Evolutionary conservation across 23 red algal genomes (phyloP).

Genomic region (Gracilariopsis chorda): DNA sequence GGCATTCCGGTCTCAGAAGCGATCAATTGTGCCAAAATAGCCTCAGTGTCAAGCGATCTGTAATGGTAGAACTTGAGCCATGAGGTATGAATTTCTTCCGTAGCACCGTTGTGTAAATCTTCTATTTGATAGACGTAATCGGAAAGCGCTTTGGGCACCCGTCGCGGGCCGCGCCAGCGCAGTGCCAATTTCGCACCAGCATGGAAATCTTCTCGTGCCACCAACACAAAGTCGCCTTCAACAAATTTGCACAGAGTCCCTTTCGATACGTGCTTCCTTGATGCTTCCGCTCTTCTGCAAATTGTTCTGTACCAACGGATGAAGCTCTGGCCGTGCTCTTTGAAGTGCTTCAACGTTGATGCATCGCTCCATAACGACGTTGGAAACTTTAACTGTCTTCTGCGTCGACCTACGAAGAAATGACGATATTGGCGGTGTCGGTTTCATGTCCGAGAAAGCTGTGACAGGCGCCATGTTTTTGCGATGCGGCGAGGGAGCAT

Average conservation of each 20-base stretch:
- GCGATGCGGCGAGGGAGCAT: neutral
- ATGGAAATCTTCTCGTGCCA: neutral
- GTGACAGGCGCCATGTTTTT: neutral
- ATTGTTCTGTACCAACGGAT: neutral
- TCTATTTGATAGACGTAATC: neutral
- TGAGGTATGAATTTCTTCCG: neutral
- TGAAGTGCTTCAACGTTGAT: neutral
- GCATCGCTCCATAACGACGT: neutral
- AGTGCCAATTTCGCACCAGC: neutral
- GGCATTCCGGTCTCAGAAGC: neutral
- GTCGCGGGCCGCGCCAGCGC: neutral
- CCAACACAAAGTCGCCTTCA: neutral
- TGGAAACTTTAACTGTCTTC: neutral
- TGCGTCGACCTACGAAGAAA: neutral
- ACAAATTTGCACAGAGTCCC: neutral
- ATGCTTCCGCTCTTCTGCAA: neutral
- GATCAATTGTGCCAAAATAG: neutral
- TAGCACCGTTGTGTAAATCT: neutral
- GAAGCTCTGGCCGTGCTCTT: neutral
- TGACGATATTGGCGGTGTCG: neutral
- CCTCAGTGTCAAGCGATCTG: neutral
- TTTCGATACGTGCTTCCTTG: neutral
- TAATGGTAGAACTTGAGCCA: constrained; percentile 2
- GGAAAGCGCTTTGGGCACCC: neutral
- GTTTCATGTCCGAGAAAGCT: neutral